phyloP scores from a whole-genome alignment of 2,329 filamentous ascomycete genomes.

The Plectosphaerella sp. region DNA sequence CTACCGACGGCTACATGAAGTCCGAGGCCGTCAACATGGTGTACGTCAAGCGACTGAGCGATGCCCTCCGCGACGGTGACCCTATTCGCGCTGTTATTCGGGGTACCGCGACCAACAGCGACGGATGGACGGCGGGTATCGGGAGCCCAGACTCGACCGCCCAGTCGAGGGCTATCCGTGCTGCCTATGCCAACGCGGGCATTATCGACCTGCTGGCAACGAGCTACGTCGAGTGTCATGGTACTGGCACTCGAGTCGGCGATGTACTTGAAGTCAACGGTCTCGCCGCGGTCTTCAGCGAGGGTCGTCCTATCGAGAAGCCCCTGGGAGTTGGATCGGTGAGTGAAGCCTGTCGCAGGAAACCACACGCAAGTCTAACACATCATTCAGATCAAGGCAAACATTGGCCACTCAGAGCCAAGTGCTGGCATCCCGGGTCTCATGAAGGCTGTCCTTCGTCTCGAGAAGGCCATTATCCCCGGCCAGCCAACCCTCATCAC shows the following conservation, averaged over 20 bases:
- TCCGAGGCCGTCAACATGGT: constrained; percentile 46
- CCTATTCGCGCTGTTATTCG: constrained; percentile 18
- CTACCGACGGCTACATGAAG: constrained; percentile 45
- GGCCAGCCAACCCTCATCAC: constrained; percentile 24
- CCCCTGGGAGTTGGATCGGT: constrained; percentile 7
- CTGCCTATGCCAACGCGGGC: constrained; percentile 16
- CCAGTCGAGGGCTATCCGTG: constrained; percentile 20
- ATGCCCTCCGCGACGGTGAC: constrained; percentile 31
- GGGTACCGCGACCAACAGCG: constrained; percentile 18
- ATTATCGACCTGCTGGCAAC: constrained; percentile 3
- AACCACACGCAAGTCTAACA: too few species aligned
- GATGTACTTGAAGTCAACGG: constrained; percentile 30
- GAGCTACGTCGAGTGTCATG: constrained; percentile 25
- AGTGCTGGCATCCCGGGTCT: constrained; percentile 20
- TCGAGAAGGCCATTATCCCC: constrained; percentile 14
- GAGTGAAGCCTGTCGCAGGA: constrained; percentile 10
- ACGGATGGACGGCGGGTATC: constrained; percentile 19
- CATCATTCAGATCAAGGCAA: constrained; percentile 19
- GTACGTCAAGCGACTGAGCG: constrained; percentile 39
- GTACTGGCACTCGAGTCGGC: constrained; percentile 31
- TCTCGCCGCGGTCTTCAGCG: constrained; percentile 12
- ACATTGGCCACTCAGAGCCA: constrained; percentile 21
- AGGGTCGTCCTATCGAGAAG: constrained; percentile 2
- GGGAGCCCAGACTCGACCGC: constrained; percentile 27
- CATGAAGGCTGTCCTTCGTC: constrained; percentile 15